phyloP scores from a whole-genome alignment of 2,329 filamentous ascomycete genomes.

The Akanthomyces uredinophilus region DNA sequence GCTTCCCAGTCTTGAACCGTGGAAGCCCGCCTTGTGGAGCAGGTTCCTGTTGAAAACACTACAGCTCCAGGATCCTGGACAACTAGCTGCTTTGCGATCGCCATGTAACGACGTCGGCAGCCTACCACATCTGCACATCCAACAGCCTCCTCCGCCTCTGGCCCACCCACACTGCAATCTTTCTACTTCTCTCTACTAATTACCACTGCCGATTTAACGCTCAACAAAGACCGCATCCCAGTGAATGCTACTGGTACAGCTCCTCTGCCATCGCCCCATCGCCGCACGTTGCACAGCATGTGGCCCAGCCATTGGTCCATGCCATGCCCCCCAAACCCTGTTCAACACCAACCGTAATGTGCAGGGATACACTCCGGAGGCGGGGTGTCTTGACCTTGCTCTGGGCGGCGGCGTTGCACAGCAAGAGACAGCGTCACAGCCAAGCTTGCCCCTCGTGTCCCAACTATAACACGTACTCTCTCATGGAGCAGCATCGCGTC shows the following conservation, averaged over 20 bases:
- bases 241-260: neutral
- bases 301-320: conserved; percentile 40
- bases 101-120: neutral
- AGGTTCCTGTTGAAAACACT: neutral
- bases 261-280: conserved; percentile 5
- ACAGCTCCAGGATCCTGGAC: neutral
- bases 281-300: conserved; percentile 29
- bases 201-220: neutral
- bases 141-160: conserved; percentile 10
- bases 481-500: neutral
- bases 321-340: conserved; percentile 12
- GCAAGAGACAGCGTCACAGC: neutral
- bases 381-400: neutral
- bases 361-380: conserved; percentile 6
- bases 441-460: conserved; percentile 3
- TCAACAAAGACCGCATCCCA: conserved; percentile 5
- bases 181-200: neutral
- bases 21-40: conserved; percentile 9
- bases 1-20: conserved; percentile 5
- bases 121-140: conserved; percentile 5
- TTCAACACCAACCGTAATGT: neutral
- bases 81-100: conserved; percentile 2
- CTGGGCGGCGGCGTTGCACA: neutral
- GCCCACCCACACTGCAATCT: conserved; percentile 15
- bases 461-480: neutral